Evolutionary conservation across 164 flowering plant genomes (phyloP).

Genomic region (Annona cherimola): DNA sequence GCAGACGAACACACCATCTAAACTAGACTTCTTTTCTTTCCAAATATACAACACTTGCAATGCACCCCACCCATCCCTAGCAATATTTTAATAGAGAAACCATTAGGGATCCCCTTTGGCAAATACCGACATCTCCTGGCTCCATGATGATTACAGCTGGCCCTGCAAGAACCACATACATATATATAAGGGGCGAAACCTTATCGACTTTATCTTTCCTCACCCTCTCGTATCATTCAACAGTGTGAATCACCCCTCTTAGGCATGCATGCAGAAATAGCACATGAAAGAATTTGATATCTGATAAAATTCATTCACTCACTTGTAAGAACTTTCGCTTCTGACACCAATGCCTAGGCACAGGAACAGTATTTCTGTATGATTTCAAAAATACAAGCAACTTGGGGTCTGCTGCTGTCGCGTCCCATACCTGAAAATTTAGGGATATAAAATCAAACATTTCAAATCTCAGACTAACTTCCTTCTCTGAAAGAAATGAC

Average conservation of each 20-base stretch:
- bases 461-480: background rate
- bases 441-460: background rate
- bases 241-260: slow-evolving; percentile 21
- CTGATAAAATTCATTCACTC: slow-evolving; percentile 17
- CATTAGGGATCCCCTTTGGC: slow-evolving; percentile 48
- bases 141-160: slow-evolving; percentile 81
- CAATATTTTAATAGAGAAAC: slow-evolving; percentile 35
- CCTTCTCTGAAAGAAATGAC: background rate
- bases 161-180: slow-evolving; percentile 99
- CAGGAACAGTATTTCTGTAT: slow-evolving; percentile 93
- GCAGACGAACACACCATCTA: slow-evolving; percentile 10
- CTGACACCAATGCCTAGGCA: slow-evolving; percentile 98
- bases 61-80: slow-evolving; percentile 54
- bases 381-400: slow-evolving; percentile 88
- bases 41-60: slow-evolving; percentile 11
- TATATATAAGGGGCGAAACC: slow-evolving; percentile 80
- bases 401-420: slow-evolving; percentile 95
- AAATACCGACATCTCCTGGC: slow-evolving; percentile 73
- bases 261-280: slow-evolving; percentile 29
- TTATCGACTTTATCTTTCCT: slow-evolving; percentile 51
- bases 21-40: slow-evolving; percentile 9
- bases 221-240: slow-evolving; percentile 39
- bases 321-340: slow-evolving; percentile 97
- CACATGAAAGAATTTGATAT: slow-evolving; percentile 1
- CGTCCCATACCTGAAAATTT: slow-evolving; percentile 87